Percentiles rank a stretch among this genome's conserved stretches.
Conservation (phyloP, 805 yeast species). For the Teunomyces atbi region DNA sequence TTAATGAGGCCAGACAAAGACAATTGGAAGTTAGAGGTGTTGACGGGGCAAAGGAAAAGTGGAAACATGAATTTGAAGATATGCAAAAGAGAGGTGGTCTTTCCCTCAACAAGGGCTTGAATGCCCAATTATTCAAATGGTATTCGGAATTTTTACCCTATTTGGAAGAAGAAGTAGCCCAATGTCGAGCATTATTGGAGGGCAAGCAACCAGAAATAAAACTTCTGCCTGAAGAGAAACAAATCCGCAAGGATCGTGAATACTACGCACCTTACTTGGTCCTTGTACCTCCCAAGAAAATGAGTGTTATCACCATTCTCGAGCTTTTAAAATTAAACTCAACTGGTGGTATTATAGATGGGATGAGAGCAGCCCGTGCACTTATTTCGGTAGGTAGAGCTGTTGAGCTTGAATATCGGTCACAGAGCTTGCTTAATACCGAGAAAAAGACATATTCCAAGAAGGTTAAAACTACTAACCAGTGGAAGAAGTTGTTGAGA, state of each 20-base stretch:
- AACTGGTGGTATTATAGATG: slow-evolving; percentile 73
- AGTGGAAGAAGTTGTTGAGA: slow-evolving; percentile 45
- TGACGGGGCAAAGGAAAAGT: slow-evolving; percentile 82
- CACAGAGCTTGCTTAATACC: slow-evolving; percentile 59
- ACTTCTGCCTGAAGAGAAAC: slow-evolving; percentile 18
- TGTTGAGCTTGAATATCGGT: slow-evolving; percentile 77
- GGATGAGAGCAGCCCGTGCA: slow-evolving; percentile 81
- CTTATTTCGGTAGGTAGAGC: slow-evolving; percentile 80
- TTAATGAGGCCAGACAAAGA: slow-evolving; percentile 75
- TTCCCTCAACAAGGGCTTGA: slow-evolving; percentile 57
- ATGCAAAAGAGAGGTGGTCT: slow-evolving; percentile 57
- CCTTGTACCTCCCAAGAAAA: slow-evolving; percentile 72
- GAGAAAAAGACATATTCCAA: slow-evolving; percentile 51
- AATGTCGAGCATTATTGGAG: slow-evolving; percentile 47
- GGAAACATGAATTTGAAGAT: slow-evolving; percentile 81
- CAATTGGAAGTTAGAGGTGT: slow-evolving; percentile 74
- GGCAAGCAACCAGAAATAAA: slow-evolving; percentile 20
- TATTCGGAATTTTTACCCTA: slow-evolving; percentile 68
- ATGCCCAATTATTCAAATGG: slow-evolving; percentile 83
- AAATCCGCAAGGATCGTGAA: slow-evolving; percentile 42
- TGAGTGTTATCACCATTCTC: slow-evolving; percentile 80
- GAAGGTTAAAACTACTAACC: slow-evolving; percentile 44
- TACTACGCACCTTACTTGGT: slow-evolving; percentile 76
- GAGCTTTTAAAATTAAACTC: slow-evolving; percentile 75
- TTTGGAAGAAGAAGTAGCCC: slow-evolving; percentile 61